phyloP scores from a whole-genome alignment of 2,329 filamentous ascomycete species.

The Aspergillus pseudotamarii region DNA sequence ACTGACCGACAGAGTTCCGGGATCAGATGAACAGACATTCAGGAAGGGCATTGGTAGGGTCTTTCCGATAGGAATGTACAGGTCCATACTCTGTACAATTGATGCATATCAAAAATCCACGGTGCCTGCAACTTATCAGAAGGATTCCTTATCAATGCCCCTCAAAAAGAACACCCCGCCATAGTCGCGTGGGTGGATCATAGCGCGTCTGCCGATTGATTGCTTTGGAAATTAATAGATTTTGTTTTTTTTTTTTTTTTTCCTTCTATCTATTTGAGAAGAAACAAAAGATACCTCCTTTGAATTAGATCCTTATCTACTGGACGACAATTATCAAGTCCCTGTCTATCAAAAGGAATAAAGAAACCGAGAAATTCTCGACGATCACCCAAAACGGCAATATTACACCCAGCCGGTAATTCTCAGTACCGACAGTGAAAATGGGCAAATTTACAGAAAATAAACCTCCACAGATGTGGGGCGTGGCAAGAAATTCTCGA shows the following conservation, averaged over 20 bases:
- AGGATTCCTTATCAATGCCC: slow-evolving; percentile 24
- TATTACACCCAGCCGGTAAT: slow-evolving; percentile 6
- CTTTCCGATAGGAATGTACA: not conserved
- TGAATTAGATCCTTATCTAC: slow-evolving; percentile 4
- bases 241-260: not conserved
- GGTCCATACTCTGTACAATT: too few relatives aligned
- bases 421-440: not conserved
- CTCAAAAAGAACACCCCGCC: slow-evolving; percentile 23
- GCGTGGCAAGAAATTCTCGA: slow-evolving; percentile 40
- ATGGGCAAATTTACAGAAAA: slow-evolving; percentile 8
- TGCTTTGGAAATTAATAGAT: not conserved
- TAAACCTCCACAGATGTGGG: slow-evolving; percentile 22
- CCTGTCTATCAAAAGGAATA: not conserved
- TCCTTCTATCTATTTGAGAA: not conserved
- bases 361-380: slow-evolving; percentile 2
- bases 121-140: slow-evolving; percentile 23
- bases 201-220: slow-evolving; percentile 26
- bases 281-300: not conserved
- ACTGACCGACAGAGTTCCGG: not conserved
- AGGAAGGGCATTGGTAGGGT: not conserved
- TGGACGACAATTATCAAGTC: not conserved
- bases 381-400: slow-evolving; percentile 11
- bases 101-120: not conserved
- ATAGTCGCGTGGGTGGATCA: slow-evolving; percentile 26
- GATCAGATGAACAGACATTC: not conserved